A percentile compares a stretch with the other conserved stretches of the same genome.
phyloP scores from a whole-genome alignment of 176 grass and related monocot species.

The Thalia dealbata region DNA sequence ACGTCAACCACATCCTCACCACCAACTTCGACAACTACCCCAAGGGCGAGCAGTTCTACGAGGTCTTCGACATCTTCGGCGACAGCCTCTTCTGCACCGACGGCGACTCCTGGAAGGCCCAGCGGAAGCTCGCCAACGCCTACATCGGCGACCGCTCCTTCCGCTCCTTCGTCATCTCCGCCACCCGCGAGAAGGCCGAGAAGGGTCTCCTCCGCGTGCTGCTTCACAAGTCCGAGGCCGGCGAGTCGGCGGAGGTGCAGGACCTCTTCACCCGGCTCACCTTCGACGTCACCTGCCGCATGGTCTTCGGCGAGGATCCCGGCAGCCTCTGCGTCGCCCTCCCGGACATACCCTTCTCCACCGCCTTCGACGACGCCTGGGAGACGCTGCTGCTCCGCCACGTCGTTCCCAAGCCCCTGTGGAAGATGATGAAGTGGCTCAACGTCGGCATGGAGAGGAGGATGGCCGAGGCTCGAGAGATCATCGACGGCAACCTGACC shows the following conservation, averaged over 20 bases:
- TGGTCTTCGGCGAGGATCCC: conserved; percentile 43
- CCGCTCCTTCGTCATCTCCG: conserved; percentile 32
- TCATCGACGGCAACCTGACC: conserved; percentile 36
- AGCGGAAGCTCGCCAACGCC: conserved; percentile 33
- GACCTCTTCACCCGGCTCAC: conserved; percentile 46
- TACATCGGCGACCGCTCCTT: conserved; percentile 33
- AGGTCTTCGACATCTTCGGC: conserved; percentile 60
- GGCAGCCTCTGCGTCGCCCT: conserved; percentile 32
- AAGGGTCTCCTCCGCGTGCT: conserved; percentile 41
- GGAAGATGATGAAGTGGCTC: conserved; percentile 51
- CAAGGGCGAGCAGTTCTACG: conserved; percentile 43
- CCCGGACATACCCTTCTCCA: conserved; percentile 29
- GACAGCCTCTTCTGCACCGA: conserved; percentile 40
- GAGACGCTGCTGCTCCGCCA: conserved; percentile 52
- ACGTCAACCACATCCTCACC: conserved; percentile 49
- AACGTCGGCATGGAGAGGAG: conserved; percentile 47
- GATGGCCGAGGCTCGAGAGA: conserved; percentile 34
- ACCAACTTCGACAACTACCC: conserved; percentile 41
- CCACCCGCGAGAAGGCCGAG: conserved; percentile 25
- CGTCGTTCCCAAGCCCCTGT: conserved; percentile 27
- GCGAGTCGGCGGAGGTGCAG: conserved; percentile 34
- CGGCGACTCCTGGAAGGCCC: conserved; percentile 44
- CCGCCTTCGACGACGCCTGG: conserved; percentile 41
- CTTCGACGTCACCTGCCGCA: conserved; percentile 40
- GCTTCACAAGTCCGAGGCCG: conserved; percentile 27